Percentiles rank a stretch among this genome's conserved stretches.
These are phyloP conservation scores for Apodospora peruviana DNA, from an alignment of 495 filamentous ascomycete species.

Conservation along the genomic window DNA sequence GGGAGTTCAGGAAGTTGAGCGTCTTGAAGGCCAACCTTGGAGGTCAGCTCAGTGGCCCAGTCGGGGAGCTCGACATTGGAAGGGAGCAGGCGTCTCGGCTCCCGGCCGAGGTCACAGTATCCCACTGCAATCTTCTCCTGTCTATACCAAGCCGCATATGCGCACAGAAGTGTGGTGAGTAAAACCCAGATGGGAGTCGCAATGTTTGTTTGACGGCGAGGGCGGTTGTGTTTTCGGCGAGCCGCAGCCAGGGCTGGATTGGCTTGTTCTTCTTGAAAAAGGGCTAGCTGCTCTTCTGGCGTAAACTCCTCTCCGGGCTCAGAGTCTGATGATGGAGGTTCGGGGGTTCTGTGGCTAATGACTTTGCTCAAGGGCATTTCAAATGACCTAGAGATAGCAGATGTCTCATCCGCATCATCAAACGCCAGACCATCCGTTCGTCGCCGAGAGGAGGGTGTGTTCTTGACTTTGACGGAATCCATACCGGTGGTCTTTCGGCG, in stretches of 20 bases:
- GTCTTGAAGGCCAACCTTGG: slow-evolving; percentile 36
- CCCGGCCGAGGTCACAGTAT: slow-evolving; percentile 82
- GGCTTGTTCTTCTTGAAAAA: slow-evolving; percentile 53
- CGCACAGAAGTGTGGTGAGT: slow-evolving; percentile 56
- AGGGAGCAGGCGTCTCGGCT: slow-evolving; percentile 42
- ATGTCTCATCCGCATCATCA: slow-evolving; percentile 13
- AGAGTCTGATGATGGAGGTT: slow-evolving; percentile 17
- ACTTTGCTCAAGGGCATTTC: slow-evolving; percentile 38
- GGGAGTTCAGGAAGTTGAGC: slow-evolving; percentile 40
- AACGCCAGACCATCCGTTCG: slow-evolving; percentile 29
- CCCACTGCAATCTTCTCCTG: slow-evolving; percentile 92
- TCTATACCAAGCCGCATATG: slow-evolving; percentile 78
- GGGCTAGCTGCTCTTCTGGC: slow-evolving; percentile 76
- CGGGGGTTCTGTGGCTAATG: slow-evolving; percentile 14
- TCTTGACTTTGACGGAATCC: slow-evolving; percentile 18
- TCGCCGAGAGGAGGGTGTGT: slow-evolving; percentile 27
- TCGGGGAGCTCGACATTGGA: slow-evolving; percentile 37
- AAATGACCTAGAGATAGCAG: slow-evolving; percentile 38
- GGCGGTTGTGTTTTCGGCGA: slow-evolving; percentile 12
- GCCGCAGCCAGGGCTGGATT: slow-evolving; percentile 23
- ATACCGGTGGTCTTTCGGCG: slow-evolving; percentile 31
- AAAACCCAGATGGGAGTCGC: slow-evolving; percentile 60
- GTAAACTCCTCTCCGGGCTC: slow-evolving; percentile 88
- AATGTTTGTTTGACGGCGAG: slow-evolving; percentile 18
- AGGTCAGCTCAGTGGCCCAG: slow-evolving; percentile 33